These are phyloP conservation scores for Xylaria sp. DNA, from an alignment of 2,329 filamentous ascomycete species.

Conservation along the genomic window DNA sequence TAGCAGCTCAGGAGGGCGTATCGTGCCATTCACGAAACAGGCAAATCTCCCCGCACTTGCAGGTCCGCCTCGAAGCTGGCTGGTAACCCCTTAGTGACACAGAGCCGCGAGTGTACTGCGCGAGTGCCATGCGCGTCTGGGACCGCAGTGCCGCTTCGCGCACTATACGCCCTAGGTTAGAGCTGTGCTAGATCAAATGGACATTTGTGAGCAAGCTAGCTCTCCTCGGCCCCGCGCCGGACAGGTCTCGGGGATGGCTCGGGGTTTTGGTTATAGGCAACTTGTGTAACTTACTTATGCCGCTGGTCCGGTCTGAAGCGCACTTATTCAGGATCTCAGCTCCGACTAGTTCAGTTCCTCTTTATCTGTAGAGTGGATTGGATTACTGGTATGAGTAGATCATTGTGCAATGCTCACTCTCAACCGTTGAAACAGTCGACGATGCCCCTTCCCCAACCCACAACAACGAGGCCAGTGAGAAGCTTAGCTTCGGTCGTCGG, in stretches of 20 bases:
- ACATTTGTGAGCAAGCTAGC: conserved; percentile 10
- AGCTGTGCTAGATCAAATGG: conserved; percentile 20
- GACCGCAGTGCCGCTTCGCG: conserved; percentile 29
- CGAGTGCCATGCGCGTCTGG: conserved; percentile 19
- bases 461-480: background rate
- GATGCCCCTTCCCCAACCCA: conserved; percentile 1
- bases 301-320: conserved; percentile 15
- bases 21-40: conserved; percentile 19
- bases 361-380: background rate
- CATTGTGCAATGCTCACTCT: background rate
- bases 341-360: background rate
- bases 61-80: conserved; percentile 6
- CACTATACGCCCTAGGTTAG: conserved; percentile 10
- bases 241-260: conserved; percentile 41
- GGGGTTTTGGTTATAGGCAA: conserved; percentile 25
- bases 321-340: conserved; percentile 15
- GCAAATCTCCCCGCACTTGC: conserved; percentile 29
- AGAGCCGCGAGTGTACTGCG: conserved; percentile 29
- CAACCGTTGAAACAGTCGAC: conserved; percentile 1
- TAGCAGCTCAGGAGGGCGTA: conserved; percentile 14
- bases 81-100: background rate
- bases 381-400: background rate
- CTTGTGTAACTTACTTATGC: conserved; percentile 19
- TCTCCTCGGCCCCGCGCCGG: conserved; percentile 36
- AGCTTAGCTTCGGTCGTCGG: conserved; percentile 42